phyloP scores from a whole-genome alignment of 75 land plant species.

The Selaginella moellendorffii region DNA sequence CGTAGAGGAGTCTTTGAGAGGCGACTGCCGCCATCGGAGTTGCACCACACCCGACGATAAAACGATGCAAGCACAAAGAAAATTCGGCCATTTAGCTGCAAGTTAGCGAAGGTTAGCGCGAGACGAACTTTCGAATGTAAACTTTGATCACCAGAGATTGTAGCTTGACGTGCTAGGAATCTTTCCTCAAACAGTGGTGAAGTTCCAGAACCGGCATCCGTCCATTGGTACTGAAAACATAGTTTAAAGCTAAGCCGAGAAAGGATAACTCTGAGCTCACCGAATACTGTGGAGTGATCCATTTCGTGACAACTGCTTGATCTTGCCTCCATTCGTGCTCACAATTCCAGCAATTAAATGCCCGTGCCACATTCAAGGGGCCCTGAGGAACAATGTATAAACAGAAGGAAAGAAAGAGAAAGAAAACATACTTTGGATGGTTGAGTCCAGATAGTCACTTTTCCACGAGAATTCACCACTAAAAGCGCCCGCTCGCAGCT shows the following conservation, averaged over 20 bases:
- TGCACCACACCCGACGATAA: slow-evolving; percentile 85
- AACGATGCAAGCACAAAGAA: slow-evolving; percentile 89
- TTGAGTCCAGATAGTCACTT: slow-evolving; percentile 90
- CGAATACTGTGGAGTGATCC: slow-evolving; percentile 72
- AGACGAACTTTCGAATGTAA: not conserved
- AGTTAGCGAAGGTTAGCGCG: not conserved
- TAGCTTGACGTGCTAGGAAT: too few relatives aligned
- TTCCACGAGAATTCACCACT: slow-evolving; percentile 72
- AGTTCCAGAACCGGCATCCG: not conserved
- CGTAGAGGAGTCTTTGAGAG: slow-evolving; percentile 29
- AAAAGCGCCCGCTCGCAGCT: slow-evolving; percentile 82
- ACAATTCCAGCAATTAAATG: slow-evolving; percentile 74
- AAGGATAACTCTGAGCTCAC: slow-evolving; percentile 18
- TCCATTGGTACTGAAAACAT: not conserved
- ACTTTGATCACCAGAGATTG: too few relatives aligned
- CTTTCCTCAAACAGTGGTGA: not conserved
- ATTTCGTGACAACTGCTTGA: slow-evolving; percentile 78
- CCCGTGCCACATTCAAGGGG: slow-evolving; percentile 65
- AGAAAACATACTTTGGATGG: slow-evolving; percentile 46
- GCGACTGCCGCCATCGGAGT: slow-evolving; percentile 96
- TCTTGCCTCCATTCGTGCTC: slow-evolving; percentile 99
- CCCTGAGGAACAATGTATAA: slow-evolving; percentile 50
- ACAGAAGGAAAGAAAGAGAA: not conserved
- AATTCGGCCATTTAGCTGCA: slow-evolving; percentile 94
- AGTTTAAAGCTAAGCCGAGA: not conserved